These are phyloP conservation scores for Musa itinerans DNA, from an alignment of 176 grass and related monocot species.

Conservation along the genomic window DNA sequence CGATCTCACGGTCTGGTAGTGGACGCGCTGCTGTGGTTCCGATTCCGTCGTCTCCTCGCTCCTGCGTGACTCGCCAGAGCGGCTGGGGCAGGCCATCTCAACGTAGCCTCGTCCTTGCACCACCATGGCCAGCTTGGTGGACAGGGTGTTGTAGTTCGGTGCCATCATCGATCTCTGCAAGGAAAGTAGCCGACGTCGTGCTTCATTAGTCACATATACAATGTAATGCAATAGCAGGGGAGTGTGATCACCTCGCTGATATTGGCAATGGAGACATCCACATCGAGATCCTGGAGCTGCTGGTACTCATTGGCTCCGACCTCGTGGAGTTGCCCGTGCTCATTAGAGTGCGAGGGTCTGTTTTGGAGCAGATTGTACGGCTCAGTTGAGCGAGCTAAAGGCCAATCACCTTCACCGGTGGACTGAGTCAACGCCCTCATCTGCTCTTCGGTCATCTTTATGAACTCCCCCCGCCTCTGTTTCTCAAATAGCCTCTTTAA, in stretches of 20 bases:
- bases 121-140: slow-evolving; percentile 43
- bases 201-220: not conserved
- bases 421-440: slow-evolving; percentile 44
- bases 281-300: slow-evolving; percentile 30
- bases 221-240: not conserved
- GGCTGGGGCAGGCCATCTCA: slow-evolving; percentile 66
- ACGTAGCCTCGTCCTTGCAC: slow-evolving; percentile 39
- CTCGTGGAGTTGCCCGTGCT: slow-evolving; percentile 36
- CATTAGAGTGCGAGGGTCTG: slow-evolving; percentile 39
- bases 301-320: slow-evolving; percentile 37
- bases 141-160: slow-evolving; percentile 40
- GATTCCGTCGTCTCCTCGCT: not conserved
- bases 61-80: slow-evolving; percentile 2
- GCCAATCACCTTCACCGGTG: slow-evolving; percentile 8
- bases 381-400: slow-evolving; percentile 29
- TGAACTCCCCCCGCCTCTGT: slow-evolving; percentile 41
- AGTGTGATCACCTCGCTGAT: slow-evolving; percentile 40
- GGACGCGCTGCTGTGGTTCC: not conserved
- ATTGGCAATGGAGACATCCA: slow-evolving; percentile 45
- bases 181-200: not conserved
- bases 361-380: slow-evolving; percentile 44
- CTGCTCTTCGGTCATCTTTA: slow-evolving; percentile 47
- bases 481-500: slow-evolving; percentile 37
- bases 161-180: slow-evolving; percentile 65
- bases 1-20: slow-evolving; percentile 29